phyloP scores from a whole-genome alignment of 1,139 yeast species.

The Saccharomyces hybrid region DNA sequence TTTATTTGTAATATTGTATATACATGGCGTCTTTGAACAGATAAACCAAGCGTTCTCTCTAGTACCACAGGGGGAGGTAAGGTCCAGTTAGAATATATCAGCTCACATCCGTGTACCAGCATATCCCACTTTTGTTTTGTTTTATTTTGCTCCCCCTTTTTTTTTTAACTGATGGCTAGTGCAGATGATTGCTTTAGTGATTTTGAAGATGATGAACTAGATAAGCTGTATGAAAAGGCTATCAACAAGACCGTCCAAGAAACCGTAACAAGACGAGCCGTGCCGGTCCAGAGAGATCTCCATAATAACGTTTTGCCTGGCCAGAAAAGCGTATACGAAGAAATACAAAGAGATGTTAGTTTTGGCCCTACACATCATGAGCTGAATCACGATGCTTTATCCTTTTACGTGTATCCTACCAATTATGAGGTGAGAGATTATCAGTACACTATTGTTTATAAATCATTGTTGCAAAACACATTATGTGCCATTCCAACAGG shows the following conservation, averaged over 20 bases:
- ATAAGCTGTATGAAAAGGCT: slow-evolving; percentile 26
- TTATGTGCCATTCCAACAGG: slow-evolving; percentile 96
- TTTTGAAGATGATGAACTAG: slow-evolving; percentile 32
- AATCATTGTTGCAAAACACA: slow-evolving; percentile 65
- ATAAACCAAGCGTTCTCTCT: no score
- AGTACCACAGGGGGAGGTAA: no score
- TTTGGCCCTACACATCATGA: slow-evolving; percentile 46
- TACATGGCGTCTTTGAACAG: no score
- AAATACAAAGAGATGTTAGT: slow-evolving; percentile 28
- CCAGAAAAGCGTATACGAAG: slow-evolving; percentile 32
- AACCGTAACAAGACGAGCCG: slow-evolving; percentile 23
- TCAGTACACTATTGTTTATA: slow-evolving; percentile 70
- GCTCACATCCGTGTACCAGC: no score
- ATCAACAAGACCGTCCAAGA: slow-evolving; percentile 32
- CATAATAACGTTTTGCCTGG: slow-evolving; percentile 29
- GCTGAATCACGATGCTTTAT: slow-evolving; percentile 36
- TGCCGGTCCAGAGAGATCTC: slow-evolving; percentile 34
- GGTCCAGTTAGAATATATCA: no score
- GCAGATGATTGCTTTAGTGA: slow-evolving; percentile 23
- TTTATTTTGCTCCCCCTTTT: background rate
- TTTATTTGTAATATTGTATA: no score
- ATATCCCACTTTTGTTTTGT: background rate
- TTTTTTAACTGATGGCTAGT: slow-evolving; percentile 9
- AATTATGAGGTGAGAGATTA: slow-evolving; percentile 80
- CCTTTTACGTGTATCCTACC: slow-evolving; percentile 71